These are phyloP conservation scores for Erodium maritimum DNA, from an alignment of 345 rosid genomes.

Conservation along the genomic window DNA sequence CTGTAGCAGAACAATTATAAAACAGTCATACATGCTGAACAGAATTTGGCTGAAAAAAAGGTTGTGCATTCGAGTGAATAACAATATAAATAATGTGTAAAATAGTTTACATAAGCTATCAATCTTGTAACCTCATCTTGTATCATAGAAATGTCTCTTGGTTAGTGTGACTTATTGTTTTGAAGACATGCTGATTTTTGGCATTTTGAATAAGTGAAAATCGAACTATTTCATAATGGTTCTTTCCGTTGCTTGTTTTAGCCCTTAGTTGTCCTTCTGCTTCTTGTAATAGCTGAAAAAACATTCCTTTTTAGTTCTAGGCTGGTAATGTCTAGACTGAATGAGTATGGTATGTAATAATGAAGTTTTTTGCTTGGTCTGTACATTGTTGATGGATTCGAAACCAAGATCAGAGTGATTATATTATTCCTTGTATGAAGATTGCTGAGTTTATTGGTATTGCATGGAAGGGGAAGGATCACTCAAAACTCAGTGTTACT, in stretches of 20 bases:
- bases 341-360: background rate
- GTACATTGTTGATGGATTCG: too few relatives aligned
- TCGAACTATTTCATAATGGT: background rate
- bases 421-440: too few relatives aligned
- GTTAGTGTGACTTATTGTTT: background rate
- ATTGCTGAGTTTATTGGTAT: too few relatives aligned
- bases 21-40: background rate
- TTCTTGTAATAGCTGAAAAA: too few relatives aligned
- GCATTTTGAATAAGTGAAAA: background rate
- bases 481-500: background rate
- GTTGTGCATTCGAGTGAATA: background rate
- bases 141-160: background rate
- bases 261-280: background rate
- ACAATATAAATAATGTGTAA: background rate
- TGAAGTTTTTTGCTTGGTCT: background rate
- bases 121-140: background rate
- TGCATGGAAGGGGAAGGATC: too few relatives aligned
- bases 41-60: background rate
- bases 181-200: background rate
- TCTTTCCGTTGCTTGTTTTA: background rate
- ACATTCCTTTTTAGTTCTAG: too few relatives aligned
- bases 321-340: background rate
- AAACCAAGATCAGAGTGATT: too few relatives aligned
- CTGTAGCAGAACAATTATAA: background rate
- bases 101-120: background rate